Evolutionary conservation across 306 rosid species (phyloP), one percentile per base, ranked within the genome.

Genomic region (Rosa rugosa): DNA sequence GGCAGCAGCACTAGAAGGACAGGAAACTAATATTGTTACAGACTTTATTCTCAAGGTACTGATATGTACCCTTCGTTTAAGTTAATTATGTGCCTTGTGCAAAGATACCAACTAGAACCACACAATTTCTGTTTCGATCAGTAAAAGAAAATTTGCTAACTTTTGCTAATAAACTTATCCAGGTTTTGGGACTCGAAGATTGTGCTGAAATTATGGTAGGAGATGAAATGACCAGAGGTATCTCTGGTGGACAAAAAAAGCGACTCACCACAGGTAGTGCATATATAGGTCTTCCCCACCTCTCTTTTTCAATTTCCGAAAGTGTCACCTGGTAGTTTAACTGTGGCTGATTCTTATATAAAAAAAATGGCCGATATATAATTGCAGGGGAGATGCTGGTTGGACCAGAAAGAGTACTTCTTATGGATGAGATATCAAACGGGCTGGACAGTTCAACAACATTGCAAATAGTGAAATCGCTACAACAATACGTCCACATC

Each of bases 381-480:
- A 50, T 50, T 38, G n/a, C 69, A 86, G 87, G 87, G 67, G 90
- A 86, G 76, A 86, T 84, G 90, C 73, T 86, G 73, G 87, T 86
- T 12, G 87, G 90, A 72, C 90, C 90, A 0, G 86, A 82, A 57
- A 81, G 67, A 81, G 87, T 80, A 8, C 87, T 86, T 68, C 81
- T 86, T 62, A 86, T 86, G 90, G 90, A 86, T 69, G 86, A 86
- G 73, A 86, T 86, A 82, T 86, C 90, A n/a, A 86, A 83, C 41
- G 90, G 90, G 77, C 81, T 84, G 79, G 90, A 86, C 69, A 86
- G 87, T 72, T 84, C 87, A 73, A 83, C 90, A 31, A 86, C 90
- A 54, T 86, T 79, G 71, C 90, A 86, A 83, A 86, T 86, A 10
- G 85, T 86, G 51, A 86, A 83, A 54, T 84, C 87, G 8, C 75